These are phyloP conservation scores for Tilletiopsis washingtonensis DNA, from an alignment of 1,284 basidiomycete genomes.

Conservation along the genomic window DNA sequence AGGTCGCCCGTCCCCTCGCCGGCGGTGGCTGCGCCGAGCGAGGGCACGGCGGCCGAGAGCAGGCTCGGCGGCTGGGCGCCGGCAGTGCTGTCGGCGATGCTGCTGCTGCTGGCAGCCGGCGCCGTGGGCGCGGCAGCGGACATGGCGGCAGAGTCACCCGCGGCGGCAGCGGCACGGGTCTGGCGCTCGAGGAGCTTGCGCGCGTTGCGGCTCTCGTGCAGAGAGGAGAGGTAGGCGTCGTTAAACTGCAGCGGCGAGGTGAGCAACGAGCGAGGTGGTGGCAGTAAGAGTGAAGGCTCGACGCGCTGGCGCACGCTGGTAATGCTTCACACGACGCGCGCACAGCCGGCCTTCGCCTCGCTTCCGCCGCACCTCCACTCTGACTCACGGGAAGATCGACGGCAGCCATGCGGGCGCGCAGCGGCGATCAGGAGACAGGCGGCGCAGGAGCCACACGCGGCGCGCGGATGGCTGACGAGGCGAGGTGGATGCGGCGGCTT, in stretches of 20 bases:
- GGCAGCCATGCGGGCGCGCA: slow-evolving; percentile 4
- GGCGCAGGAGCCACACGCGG: too few relatives aligned
- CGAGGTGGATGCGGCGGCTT: too few relatives aligned
- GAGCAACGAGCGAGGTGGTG: neutral
- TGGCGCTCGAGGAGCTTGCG: neutral
- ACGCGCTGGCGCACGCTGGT: too few relatives aligned
- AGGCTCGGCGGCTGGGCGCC: neutral
- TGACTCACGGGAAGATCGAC: slow-evolving; percentile 9
- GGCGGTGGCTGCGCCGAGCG: neutral
- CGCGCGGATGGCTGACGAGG: too few relatives aligned
- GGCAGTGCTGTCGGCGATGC: neutral
- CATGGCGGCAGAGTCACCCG: neutral
- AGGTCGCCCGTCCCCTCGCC: neutral
- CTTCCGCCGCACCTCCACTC: neutral
- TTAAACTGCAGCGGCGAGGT: neutral
- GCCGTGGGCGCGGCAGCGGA: neutral
- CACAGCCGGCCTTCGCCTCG: too few relatives aligned
- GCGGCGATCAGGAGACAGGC: too few relatives aligned
- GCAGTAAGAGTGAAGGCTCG: neutral
- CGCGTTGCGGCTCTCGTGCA: slow-evolving; percentile 4
- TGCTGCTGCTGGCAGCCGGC: neutral
- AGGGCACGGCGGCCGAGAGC: neutral
- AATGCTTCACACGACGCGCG: too few relatives aligned
- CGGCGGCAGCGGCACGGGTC: neutral
- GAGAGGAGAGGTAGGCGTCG: slow-evolving; percentile 5